phyloP scores from a whole-genome alignment of 352 stramenopile species.

The Phytophthora cactorum region DNA sequence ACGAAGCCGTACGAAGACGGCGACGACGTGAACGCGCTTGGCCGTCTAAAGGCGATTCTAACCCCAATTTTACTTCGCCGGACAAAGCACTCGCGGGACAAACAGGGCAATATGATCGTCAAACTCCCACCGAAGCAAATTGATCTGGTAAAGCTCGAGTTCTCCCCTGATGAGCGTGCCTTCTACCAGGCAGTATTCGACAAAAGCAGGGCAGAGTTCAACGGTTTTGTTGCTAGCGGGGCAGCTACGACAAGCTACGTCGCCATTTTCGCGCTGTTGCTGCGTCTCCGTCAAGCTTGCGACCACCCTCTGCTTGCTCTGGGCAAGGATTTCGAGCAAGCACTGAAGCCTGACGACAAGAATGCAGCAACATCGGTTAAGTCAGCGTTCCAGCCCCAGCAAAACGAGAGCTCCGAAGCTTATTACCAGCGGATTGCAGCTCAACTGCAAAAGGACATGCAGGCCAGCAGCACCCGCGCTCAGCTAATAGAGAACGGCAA shows the following conservation, averaged over 20 bases:
- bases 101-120: constrained; percentile 67
- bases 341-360: constrained; percentile 21
- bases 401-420: constrained; percentile 55
- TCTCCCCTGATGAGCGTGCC: constrained; percentile 74
- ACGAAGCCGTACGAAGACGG: constrained; percentile 77
- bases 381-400: constrained; percentile 53
- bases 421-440: constrained; percentile 72
- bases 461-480: constrained; percentile 38
- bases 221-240: constrained; percentile 85
- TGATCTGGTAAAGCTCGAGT: constrained; percentile 69
- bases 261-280: constrained; percentile 88
- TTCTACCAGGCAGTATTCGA: constrained; percentile 91
- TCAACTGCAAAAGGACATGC: constrained; percentile 58
- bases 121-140: constrained; percentile 77
- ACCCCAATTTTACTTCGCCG: constrained; percentile 82
- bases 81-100: constrained; percentile 84
- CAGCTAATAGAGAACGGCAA: constrained; percentile 12
- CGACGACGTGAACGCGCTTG: constrained; percentile 61
- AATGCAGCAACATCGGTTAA: not conserved
- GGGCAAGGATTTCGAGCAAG: constrained; percentile 64
- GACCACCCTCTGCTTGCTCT: constrained; percentile 90
- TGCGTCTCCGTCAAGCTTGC: constrained; percentile 90
- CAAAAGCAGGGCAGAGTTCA: constrained; percentile 89
- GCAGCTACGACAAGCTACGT: constrained; percentile 83
- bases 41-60: constrained; percentile 71